These are phyloP conservation scores for Carex myosuroides DNA, from an alignment of 176 grass and related monocot genomes.

Conservation along the genomic window DNA sequence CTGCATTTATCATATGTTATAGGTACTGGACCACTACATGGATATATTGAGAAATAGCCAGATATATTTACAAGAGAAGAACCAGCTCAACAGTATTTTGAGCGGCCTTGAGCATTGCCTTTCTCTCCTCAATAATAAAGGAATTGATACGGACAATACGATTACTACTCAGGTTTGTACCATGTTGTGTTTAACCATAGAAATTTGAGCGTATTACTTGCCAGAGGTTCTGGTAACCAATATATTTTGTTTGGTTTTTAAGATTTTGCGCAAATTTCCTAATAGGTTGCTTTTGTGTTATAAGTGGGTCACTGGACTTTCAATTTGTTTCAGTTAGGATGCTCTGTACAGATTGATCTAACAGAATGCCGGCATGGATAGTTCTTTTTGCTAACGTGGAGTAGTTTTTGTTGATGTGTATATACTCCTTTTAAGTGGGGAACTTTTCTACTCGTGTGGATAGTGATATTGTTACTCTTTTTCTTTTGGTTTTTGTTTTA, in stretches of 20 bases:
- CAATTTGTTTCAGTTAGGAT: no score
- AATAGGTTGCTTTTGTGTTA: no score
- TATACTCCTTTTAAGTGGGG: no score
- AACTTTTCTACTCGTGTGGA: no score
- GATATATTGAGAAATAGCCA: constrained; percentile 67
- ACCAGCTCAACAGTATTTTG: constrained; percentile 75
- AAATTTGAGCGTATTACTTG: not conserved
- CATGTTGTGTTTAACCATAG: not conserved
- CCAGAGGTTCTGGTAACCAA: no score
- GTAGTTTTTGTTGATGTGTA: no score
- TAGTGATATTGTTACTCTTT: not conserved
- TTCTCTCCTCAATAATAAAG: constrained; percentile 45
- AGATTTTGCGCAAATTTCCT: no score
- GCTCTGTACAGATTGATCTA: no score
- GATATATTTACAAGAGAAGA: constrained; percentile 84
- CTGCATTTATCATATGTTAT: constrained; percentile 24
- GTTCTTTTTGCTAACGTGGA: no score
- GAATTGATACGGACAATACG: constrained; percentile 8
- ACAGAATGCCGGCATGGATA: no score
- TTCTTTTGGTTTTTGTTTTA: not conserved
- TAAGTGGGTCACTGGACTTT: no score
- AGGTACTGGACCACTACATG: constrained; percentile 74
- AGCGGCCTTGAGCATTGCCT: constrained; percentile 72
- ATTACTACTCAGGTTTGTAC: constrained; percentile 47
- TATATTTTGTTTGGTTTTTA: no score